Evolutionary conservation across 2,329 filamentous ascomycete genomes (phyloP), one percentile per base, ranked within the genome.

Genomic region (Phialophora verrucosa): DNA sequence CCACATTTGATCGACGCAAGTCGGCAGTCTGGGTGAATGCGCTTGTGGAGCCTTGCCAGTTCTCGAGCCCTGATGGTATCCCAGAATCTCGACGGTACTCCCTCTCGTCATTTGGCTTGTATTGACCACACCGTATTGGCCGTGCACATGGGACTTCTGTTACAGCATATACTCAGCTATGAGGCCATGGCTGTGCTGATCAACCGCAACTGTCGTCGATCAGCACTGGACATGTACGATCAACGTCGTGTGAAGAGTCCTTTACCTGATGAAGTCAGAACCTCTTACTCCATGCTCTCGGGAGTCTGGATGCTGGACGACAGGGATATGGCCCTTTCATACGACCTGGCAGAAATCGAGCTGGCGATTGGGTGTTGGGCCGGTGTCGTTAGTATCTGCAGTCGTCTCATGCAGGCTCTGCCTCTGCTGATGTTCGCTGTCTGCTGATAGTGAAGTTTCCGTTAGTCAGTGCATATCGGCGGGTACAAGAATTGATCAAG

Each of bases 331-430:
- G 27, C n/a, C n/a, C 4, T 27, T 31, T 31, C 23, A 59, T 67
- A 62, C 55, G 64, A 62, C 65, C 63, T 29, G 66, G 66, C 66
- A 68, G 66, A 68, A 68, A 60, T 25, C 14, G 35, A 10, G 4
- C 23, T 58, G 8, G n/a, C 59, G 25, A 65, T 68, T 68, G 66
- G 66, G 27, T 20, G 59, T 12, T 25, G 14, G 32, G 44, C 12
- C 23, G n/a, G 29, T 25, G 11, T 29, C 11, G 14, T 53, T n/a
- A 14, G 49, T 29, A 32, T 61, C 14, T 8, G 47, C n/a, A 38
- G 29, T n/a, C 51, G 32, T 42, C 10, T 14, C 27, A 25, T 42
- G 12, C 44, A 27, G 17, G 47, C 5, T 53, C 27, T 61, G 59
- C 31, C 29, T 20, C 14, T 44, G 56, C 23, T 59, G 38, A 42